A percentile compares a stretch with the other conserved stretches of the same genome.
phyloP scores from a whole-genome alignment of 192 early-diverging fungal genomes.

The Thoreauomyces humboldtii region DNA sequence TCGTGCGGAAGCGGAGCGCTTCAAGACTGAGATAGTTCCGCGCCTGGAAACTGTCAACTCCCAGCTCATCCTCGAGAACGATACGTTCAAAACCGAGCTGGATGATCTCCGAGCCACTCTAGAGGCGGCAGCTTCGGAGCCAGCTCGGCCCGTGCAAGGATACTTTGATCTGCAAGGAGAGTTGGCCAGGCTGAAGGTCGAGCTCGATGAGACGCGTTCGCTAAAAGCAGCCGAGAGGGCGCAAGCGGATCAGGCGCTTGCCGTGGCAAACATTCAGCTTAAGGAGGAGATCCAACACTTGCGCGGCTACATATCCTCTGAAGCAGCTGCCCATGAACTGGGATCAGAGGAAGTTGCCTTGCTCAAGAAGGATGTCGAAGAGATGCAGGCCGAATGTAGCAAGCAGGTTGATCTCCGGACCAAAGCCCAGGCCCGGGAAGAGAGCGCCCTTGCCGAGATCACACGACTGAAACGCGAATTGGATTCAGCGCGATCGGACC shows the following conservation, averaged over 20 bases:
- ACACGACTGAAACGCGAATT: too few relatives aligned
- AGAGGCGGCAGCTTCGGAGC: neutral
- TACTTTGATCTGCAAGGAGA: neutral
- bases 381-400: neutral
- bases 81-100: constrained; percentile 6
- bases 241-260: neutral
- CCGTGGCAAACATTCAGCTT: neutral
- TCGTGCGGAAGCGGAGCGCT: neutral
- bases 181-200: neutral
- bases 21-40: constrained; percentile 17
- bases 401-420: constrained; percentile 3
- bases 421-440: neutral
- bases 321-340: neutral
- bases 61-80: constrained; percentile 24
- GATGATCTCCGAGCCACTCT: neutral
- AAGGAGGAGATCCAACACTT: neutral
- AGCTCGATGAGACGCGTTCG: too few relatives aligned
- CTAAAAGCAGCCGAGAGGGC: neutral
- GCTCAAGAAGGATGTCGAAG: neutral
- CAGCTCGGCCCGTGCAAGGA: neutral
- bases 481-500: too few relatives aligned
- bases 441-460: too few relatives aligned
- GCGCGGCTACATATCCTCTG: neutral
- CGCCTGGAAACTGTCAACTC: constrained; percentile 25
- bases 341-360: neutral